Conservation (phyloP, 495 filamentous ascomycete genomes). For the Penicillium herquei region DNA sequence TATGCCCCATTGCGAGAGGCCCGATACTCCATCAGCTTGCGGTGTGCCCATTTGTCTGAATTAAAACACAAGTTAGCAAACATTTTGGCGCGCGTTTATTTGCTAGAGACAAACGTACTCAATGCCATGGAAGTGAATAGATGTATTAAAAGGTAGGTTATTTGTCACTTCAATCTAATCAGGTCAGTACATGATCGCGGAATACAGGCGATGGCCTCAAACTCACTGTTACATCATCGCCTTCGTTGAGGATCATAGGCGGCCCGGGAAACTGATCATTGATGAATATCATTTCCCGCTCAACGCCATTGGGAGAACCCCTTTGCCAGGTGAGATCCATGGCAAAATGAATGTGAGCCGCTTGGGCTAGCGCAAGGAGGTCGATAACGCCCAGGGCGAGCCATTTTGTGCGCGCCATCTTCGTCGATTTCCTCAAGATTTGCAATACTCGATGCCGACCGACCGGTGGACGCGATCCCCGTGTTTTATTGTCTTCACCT, state of each 20-base stretch:
- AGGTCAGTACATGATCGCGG: neutral
- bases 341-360: conserved; percentile 14
- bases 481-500: neutral
- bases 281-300: conserved; percentile 48
- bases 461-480: neutral
- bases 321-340: conserved; percentile 38
- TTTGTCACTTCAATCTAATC: conserved; percentile 44
- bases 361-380: conserved; percentile 1
- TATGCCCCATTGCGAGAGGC: conserved; percentile 46
- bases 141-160: conserved; percentile 46
- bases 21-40: conserved; percentile 53
- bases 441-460: neutral
- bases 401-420: neutral
- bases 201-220: neutral
- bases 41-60: conserved; percentile 32
- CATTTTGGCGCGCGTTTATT: neutral
- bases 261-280: conserved; percentile 58
- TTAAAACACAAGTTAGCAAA: neutral
- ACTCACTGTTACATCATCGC: conserved; percentile 52
- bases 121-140: conserved; percentile 48
- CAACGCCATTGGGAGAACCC: conserved; percentile 36
- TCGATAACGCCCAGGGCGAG: neutral
- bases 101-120: conserved; percentile 13
- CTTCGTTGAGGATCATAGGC: conserved; percentile 52
- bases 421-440: neutral